phyloP scores from a whole-genome alignment of 164 flowering plant species.

The Warburgia ugandensis region DNA sequence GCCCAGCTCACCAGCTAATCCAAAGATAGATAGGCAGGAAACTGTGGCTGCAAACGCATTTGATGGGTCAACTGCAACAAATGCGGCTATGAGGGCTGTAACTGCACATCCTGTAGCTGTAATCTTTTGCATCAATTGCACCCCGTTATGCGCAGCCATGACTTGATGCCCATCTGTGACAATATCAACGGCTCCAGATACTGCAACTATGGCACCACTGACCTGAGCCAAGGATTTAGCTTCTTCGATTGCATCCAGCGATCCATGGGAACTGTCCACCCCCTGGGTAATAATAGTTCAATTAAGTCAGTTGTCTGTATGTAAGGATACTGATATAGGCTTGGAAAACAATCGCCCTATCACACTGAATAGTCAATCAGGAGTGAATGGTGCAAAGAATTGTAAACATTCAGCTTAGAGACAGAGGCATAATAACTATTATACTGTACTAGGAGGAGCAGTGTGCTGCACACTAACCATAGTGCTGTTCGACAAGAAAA shows the following conservation, averaged over 20 bases:
- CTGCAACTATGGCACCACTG: constrained; percentile 64
- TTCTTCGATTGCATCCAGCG: constrained; percentile 74
- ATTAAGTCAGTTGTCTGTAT: neutral
- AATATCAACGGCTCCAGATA: constrained; percentile 84
- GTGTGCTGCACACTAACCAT: neutral
- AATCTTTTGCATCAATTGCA: constrained; percentile 69
- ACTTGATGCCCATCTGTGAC: constrained; percentile 68
- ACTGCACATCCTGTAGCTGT: constrained; percentile 93
- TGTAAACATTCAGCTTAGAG: neutral
- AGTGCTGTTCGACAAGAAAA: too few species aligned
- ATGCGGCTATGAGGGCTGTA: constrained; percentile 86
- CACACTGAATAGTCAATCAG: neutral
- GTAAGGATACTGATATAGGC: neutral
- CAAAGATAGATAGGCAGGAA: constrained; percentile 72
- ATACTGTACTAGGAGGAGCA: neutral
- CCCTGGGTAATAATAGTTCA: constrained; percentile 39
- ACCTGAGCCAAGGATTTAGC: constrained; percentile 63
- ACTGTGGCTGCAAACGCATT: constrained; percentile 76
- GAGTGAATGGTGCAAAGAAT: neutral
- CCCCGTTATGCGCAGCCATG: constrained; percentile 69
- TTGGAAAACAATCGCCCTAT: neutral
- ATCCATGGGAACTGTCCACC: constrained; percentile 67
- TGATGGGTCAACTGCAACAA: constrained; percentile 56
- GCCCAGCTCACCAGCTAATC: constrained; percentile 81
- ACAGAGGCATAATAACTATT: neutral